phyloP scores from a whole-genome alignment of 2,329 filamentous ascomycete genomes.

The Biscogniauxia mediterranea region DNA sequence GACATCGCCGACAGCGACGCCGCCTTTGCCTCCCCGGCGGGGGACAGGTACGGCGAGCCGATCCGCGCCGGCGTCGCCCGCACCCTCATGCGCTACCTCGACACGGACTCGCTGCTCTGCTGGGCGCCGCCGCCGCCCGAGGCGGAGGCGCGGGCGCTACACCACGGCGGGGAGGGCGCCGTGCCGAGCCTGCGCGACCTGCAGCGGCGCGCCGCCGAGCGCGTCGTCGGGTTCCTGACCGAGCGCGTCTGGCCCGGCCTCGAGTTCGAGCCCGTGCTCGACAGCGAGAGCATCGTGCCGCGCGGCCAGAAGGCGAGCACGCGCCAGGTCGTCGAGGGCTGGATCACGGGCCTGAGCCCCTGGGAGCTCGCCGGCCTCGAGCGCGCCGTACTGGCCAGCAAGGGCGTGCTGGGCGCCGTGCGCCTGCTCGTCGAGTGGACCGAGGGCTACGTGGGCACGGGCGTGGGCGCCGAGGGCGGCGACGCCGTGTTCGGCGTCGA shows the following conservation, averaged over 20 bases:
- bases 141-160: conserved; percentile 33
- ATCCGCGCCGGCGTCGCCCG: conserved; percentile 63
- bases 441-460: conserved; percentile 60
- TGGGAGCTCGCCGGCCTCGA: conserved; percentile 89
- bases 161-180: conserved; percentile 7
- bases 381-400: conserved; percentile 77
- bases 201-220: conserved; percentile 67
- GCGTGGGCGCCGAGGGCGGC: conserved; percentile 32
- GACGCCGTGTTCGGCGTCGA: conserved; percentile 68
- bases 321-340: conserved; percentile 72
- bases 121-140: conserved; percentile 65
- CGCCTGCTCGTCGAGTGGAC: conserved; percentile 87
- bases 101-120: conserved; percentile 90
- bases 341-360: conserved; percentile 68
- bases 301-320: conserved; percentile 70
- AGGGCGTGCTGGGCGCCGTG: conserved; percentile 77
- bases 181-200: conserved; percentile 65
- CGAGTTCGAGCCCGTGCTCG: conserved; percentile 75
- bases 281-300: conserved; percentile 73
- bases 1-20: conserved; percentile 74
- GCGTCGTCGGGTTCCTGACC: conserved; percentile 70
- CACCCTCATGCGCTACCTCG: conserved; percentile 78
- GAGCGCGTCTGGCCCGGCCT: conserved; percentile 80
- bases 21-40: conserved; percentile 11
- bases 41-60: conserved; percentile 30